Percentiles rank a stretch among this genome's conserved stretches.
Evolutionary conservation across 345 rosid genomes (phyloP).

Genomic region (Toxicodendron radicans): DNA sequence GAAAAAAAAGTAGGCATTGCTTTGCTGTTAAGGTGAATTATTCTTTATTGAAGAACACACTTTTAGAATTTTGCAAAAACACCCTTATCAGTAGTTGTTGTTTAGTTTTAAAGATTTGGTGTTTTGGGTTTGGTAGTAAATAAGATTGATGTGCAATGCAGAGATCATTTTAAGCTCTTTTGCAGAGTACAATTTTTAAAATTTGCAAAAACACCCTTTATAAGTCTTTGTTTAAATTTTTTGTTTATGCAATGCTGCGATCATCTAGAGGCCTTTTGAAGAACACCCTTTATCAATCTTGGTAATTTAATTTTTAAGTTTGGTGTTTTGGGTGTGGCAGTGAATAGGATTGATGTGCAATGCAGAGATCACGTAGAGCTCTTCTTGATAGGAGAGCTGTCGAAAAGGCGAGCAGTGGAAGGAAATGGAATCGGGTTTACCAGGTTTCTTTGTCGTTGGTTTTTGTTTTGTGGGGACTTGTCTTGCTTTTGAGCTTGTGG

Average conservation of each 20-base stretch:
- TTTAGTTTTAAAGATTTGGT: background rate
- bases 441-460: constrained; percentile 72
- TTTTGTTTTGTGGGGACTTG: constrained; percentile 67
- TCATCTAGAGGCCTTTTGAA: too few relatives aligned
- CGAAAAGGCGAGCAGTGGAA: constrained; percentile 36
- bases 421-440: constrained; percentile 42
- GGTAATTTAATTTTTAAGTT: background rate
- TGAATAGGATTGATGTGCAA: constrained; percentile 58
- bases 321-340: constrained; percentile 7
- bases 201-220: too few relatives aligned
- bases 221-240: too few relatives aligned
- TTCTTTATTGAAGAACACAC: constrained; percentile 2
- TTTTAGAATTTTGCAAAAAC: background rate
- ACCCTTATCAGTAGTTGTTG: too few relatives aligned
- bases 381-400: constrained; percentile 71
- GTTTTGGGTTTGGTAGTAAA: constrained; percentile 9
- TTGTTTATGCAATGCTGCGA: too few relatives aligned
- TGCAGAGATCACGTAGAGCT: constrained; percentile 84
- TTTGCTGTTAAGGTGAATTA: constrained; percentile 29
- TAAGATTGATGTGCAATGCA: constrained; percentile 75
- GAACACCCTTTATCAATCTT: background rate
- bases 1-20: constrained; percentile 19
- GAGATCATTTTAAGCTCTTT: constrained; percentile 81
- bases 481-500: constrained; percentile 67
- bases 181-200: constrained; percentile 22